These are phyloP conservation scores for Gaultheria prostrata DNA, from an alignment of 148 eudicot genomes.

Conservation along the genomic window DNA sequence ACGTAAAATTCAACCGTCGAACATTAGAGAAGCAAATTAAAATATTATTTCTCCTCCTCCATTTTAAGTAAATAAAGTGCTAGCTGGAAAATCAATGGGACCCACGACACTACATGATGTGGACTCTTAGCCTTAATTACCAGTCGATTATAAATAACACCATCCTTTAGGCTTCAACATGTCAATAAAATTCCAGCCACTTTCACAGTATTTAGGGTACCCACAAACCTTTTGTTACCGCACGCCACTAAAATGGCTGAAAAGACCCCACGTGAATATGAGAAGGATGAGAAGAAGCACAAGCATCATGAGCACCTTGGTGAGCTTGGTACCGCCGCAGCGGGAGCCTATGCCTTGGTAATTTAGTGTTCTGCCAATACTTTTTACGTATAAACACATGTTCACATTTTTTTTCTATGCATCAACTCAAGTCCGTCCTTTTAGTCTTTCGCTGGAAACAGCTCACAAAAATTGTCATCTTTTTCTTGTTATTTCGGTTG, in stretches of 20 bases:
- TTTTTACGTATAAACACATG: not conserved
- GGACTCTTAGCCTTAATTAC: not conserved
- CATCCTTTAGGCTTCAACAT: not conserved
- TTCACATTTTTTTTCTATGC: too few species aligned
- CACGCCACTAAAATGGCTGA: too few species aligned
- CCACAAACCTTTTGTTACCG: not conserved
- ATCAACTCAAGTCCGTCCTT: too few species aligned
- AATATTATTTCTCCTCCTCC: too few species aligned
- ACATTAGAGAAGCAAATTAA: not conserved
- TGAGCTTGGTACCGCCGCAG: not conserved
- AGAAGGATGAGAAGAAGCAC: not conserved
- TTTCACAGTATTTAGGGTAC: not conserved
- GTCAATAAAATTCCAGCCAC: not conserved
- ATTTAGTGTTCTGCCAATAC: not conserved
- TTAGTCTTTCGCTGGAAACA: too few species aligned
- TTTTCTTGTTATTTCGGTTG: too few species aligned
- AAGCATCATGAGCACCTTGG: not conserved
- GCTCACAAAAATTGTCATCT: too few species aligned
- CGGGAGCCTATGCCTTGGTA: not conserved
- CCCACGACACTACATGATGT: too few species aligned
- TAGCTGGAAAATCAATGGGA: too few species aligned
- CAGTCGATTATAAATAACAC: not conserved
- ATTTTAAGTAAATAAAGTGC: too few species aligned
- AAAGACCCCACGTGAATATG: too few species aligned
- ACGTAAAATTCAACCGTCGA: not conserved